Conservation (phyloP, 257 asterid species). For the Nicotiana otophora region DNA sequence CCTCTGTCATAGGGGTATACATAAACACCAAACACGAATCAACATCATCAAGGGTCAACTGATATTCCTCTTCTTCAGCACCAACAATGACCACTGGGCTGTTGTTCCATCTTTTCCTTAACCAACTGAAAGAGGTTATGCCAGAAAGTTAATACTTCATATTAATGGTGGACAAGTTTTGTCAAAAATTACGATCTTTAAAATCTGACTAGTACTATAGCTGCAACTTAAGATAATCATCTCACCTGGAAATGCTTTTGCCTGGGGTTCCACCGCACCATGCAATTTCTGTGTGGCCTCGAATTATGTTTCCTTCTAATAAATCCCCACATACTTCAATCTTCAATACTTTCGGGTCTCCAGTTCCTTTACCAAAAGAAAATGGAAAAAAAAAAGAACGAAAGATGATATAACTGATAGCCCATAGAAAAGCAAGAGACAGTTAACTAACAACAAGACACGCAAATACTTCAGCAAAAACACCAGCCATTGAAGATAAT, state of each 20-base stretch:
- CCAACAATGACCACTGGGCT: constrained; percentile 84
- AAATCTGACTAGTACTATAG: constrained; percentile 9
- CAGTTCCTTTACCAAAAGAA: constrained; percentile 58
- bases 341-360: constrained; percentile 85
- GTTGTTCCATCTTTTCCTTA: constrained; percentile 85
- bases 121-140: constrained; percentile 57
- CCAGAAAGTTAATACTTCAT: constrained; percentile 13
- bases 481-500: background rate
- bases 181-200: background rate
- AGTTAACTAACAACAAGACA: background rate
- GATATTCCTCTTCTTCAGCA: constrained; percentile 86
- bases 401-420: background rate
- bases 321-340: constrained; percentile 76
- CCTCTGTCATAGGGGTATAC: constrained; percentile 96
- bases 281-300: constrained; percentile 77
- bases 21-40: constrained; percentile 88
- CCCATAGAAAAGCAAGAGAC: background rate
- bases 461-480: background rate
- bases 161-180: background rate
- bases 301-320: constrained; percentile 73
- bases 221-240: constrained; percentile 11
- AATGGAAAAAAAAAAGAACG: background rate
- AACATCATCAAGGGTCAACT: constrained; percentile 69
- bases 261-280: constrained; percentile 99
- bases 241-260: constrained; percentile 92